A percentile compares a stretch with the other conserved stretches of the same genome.
Conservation (phyloP, 2,329 filamentous ascomycete species). For the Hysterium pulicare region DNA sequence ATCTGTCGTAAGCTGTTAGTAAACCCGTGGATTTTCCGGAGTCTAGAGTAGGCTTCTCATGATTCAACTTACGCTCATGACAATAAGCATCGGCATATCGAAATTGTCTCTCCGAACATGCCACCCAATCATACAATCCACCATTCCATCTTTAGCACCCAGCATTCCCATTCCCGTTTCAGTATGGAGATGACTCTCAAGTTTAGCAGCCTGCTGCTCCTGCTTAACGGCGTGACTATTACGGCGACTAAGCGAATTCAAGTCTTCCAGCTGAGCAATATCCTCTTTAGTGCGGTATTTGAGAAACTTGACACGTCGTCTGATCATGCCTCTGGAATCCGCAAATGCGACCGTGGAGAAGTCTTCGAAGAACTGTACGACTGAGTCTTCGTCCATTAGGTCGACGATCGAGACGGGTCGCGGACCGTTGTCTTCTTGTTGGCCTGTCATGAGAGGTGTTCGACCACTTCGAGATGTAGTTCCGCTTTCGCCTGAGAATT, state of each 20-base stretch:
- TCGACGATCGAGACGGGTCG: constrained; percentile 90
- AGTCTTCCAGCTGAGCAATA: constrained; percentile 25
- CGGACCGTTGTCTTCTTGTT: constrained; percentile 38
- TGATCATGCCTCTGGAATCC: constrained; percentile 81
- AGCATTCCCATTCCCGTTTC: constrained; percentile 79
- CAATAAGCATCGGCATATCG: constrained; percentile 97
- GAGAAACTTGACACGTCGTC: constrained; percentile 77
- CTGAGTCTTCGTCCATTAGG: constrained; percentile 87
- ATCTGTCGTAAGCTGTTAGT: too few relatives aligned
- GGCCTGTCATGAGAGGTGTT: constrained; percentile 44
- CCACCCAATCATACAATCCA: constrained; percentile 96
- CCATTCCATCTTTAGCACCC: constrained; percentile 78
- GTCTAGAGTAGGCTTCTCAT: too few relatives aligned
- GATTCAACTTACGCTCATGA: constrained; percentile 97
- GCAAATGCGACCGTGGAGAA: constrained; percentile 91
- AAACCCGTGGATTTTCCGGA: too few relatives aligned
- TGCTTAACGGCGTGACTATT: constrained; percentile 14
- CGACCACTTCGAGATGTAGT: constrained; percentile 37
- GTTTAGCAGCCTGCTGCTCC: constrained; percentile 26
- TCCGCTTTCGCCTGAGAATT: constrained; percentile 31
- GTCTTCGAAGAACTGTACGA: constrained; percentile 93
- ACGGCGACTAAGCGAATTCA: constrained; percentile 4
- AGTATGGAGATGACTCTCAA: constrained; percentile 45
- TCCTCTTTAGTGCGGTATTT: constrained; percentile 67
- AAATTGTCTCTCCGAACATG: constrained; percentile 95